phyloP scores from a whole-genome alignment of 1,284 basidiomycete genomes.

The Singerocomus inundabilis region DNA sequence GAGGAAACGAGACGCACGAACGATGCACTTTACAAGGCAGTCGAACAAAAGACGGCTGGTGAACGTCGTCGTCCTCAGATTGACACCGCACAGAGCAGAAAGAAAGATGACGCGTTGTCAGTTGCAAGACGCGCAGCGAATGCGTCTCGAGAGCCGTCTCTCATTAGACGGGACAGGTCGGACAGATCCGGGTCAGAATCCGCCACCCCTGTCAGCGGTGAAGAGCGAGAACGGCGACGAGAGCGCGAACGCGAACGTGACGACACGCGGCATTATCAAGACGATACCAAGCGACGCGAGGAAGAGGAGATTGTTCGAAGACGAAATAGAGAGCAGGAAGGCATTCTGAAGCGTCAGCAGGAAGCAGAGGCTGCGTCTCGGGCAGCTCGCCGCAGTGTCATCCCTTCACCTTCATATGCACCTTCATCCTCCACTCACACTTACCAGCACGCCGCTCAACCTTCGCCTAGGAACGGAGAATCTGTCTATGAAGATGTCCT shows the following conservation, averaged over 20 bases:
- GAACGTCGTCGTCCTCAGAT: slow-evolving; percentile 26
- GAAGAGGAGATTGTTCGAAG: slow-evolving; percentile 33
- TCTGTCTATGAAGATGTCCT: slow-evolving; percentile 25
- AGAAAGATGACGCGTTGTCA: slow-evolving; percentile 25
- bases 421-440: slow-evolving; percentile 16
- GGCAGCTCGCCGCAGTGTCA: slow-evolving; percentile 21
- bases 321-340: slow-evolving; percentile 44
- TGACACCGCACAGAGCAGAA: slow-evolving; percentile 26
- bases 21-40: slow-evolving; percentile 23
- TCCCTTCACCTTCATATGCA: slow-evolving; percentile 24
- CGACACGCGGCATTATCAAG: slow-evolving; percentile 20
- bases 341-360: slow-evolving; percentile 46
- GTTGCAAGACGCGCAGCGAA: slow-evolving; percentile 28
- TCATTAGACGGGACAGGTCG: slow-evolving; percentile 27
- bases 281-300: slow-evolving; percentile 30
- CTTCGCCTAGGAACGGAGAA: slow-evolving; percentile 25
- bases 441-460: slow-evolving; percentile 22
- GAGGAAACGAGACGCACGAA: slow-evolving; percentile 19
- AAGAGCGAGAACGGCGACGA: slow-evolving; percentile 28
- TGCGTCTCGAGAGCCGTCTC: slow-evolving; percentile 24
- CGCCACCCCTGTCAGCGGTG: slow-evolving; percentile 28
- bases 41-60: slow-evolving; percentile 22
- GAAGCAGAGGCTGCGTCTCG: slow-evolving; percentile 37
- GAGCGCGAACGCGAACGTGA: slow-evolving; percentile 27
- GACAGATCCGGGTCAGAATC: slow-evolving; percentile 28